phyloP scores from a whole-genome alignment of 2,329 filamentous ascomycete species.

The Pseudopyrenochaeta lycopersici region DNA sequence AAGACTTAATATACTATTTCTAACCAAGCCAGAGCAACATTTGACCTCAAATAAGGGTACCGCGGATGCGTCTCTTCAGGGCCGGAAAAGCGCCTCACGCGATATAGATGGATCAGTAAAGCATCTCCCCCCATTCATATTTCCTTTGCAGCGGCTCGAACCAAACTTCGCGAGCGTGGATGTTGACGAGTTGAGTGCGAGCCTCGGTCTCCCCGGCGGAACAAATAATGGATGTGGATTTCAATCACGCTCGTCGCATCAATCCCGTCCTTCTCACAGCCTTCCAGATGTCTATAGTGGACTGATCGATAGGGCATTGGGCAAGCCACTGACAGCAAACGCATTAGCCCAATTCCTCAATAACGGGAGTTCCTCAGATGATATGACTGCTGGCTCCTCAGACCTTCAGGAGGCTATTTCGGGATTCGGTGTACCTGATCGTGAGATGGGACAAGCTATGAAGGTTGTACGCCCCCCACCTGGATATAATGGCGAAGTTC shows the following conservation, averaged over 20 bases:
- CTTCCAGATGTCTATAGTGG: slow-evolving; percentile 20
- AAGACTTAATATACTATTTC: not conserved
- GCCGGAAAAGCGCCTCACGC: not conserved
- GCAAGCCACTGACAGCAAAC: slow-evolving; percentile 30
- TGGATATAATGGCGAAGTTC: slow-evolving; percentile 8
- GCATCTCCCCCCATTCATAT: not conserved
- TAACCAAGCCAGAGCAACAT: slow-evolving; percentile 4
- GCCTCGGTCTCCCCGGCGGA: slow-evolving; percentile 22
- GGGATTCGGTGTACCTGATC: not conserved
- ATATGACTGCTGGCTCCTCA: not conserved
- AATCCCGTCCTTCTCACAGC: slow-evolving; percentile 5
- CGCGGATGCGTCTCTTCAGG: not conserved
- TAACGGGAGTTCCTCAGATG: slow-evolving; percentile 1
- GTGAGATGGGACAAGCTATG: not conserved
- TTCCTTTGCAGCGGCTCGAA: not conserved
- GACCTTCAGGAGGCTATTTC: not conserved
- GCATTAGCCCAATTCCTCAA: slow-evolving; percentile 24
- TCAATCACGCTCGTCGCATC: too few species aligned
- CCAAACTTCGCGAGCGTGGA: slow-evolving; percentile 11
- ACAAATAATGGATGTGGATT: too few species aligned
- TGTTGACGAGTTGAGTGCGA: slow-evolving; percentile 24
- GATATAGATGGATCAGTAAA: not conserved
- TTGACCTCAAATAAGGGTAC: not conserved
- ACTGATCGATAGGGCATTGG: slow-evolving; percentile 30
- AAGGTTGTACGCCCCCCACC: slow-evolving; percentile 19